Evolutionary conservation across 176 grass and related monocot genomes (phyloP), one percentile per base, ranked within the genome.

Genomic region (Olyra latifolia): DNA sequence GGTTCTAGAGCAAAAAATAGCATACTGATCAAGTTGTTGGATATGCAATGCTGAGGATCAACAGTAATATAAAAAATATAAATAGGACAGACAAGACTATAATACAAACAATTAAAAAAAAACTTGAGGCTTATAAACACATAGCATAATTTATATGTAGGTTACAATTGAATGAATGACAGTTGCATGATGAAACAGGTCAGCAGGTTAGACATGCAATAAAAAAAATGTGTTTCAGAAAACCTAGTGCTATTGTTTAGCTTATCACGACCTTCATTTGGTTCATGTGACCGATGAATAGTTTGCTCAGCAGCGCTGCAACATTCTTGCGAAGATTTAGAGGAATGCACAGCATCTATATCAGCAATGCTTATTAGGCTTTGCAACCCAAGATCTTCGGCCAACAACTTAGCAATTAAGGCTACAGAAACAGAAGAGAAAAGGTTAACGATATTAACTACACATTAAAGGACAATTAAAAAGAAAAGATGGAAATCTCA

Each of bases 321-420:
- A 78, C 44, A 86, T 77, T 69, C 58, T 38, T 66, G 69, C 19
- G 22, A 64, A 38, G 83, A 35, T 25, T 82, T 84, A 63, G 53
- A 63, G 32, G 13, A 81, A 35, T 46, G 83, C 23, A 53, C 12
- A 52, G 3, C 66, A 80, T 84, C 46, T 58, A 83, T 45, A 74
- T 84, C 80, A 32, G 79, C 68, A 74, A 69, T 41, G 50, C 49
- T 91, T 72, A 44, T 88, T 35, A 80, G 46, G 56, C 47, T 74
- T 69, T 71, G 80, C 5, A 91, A 45, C 30, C 83, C 79, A 67
- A 86, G 67, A 49, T 84, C 88, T 65, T 84, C 82, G 20, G 75
- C 80, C 17, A 86, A 60, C 81, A 94, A 74, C 80, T 78, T 83
- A n/a, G 86, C 28, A 58, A 94, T 88, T 55, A 94, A 72, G 20